Evolutionary conservation across 2,329 filamentous ascomycete genomes (phyloP), one percentile per base, ranked within the genome.

Genomic region (Chaetomiaceae sp.): DNA sequence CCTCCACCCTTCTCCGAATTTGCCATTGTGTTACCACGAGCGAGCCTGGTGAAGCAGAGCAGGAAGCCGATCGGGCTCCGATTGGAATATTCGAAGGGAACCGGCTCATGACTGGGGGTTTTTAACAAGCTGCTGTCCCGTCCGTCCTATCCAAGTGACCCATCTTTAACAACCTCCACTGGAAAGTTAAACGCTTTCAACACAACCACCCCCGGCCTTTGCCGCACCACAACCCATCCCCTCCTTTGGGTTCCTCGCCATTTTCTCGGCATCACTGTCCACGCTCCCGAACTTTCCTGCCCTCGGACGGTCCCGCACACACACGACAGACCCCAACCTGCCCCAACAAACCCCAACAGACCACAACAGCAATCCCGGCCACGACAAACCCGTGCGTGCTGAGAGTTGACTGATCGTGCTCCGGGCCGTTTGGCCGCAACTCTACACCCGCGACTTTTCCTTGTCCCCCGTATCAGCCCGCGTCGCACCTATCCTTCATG

Each of bases 401-500:
- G 43, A 37, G 50, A 47, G 46, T 50, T 44, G 34, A 41, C 34
- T 31, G 27, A n/a, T 49, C n/a, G n/a, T 25, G 23, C 21, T 38
- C 23, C 12, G 19, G 46, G 41, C 53, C 46, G 14, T 37, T 48
- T 33, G 50, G 53, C 38, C 50, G 31, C 49, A 37, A 23, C 38
- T n/a, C 42, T 25, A 33, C 43, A 31, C 39, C 4, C 10, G 20
- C 42, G 20, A 23, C 25, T 31, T 23, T 16, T 19, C 30, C 30
- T 21, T 13, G 20, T 20, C 42, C 37, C 33, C 46, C 42, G 7
- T 33, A 25, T 48, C 48, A 44, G 46, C 46, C 55, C 42, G 50
- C 13, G 48, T 56, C 58, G 55, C 55, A 55, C 50, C 25, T 34
- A 23, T 51, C 54, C 55, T 66, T 73, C 71, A 81, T 83, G 81